Percentiles rank a stretch among this genome's conserved stretches.
Evolutionary conservation across 768 basidiomycete genomes (phyloP).

Genomic region (Royoungia palumana): DNA sequence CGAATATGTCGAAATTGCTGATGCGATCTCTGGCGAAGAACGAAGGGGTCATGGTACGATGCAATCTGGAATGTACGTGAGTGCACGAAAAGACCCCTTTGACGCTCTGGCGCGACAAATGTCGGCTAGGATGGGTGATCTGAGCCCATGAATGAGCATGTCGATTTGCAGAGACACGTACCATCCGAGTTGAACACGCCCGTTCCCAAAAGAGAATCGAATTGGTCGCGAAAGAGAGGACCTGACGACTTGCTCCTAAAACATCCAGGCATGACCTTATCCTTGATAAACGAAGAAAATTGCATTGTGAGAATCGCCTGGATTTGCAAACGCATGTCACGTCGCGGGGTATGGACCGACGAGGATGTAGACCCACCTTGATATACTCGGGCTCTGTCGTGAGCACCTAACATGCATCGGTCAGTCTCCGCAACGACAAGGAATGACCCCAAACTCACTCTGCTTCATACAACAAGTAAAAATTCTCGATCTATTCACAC

Average conservation of each 20-base stretch:
- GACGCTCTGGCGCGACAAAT: constrained; percentile 24
- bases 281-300: too few species aligned
- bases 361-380: constrained; percentile 27
- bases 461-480: constrained; percentile 26
- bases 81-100: too few species aligned
- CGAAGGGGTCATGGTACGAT: constrained; percentile 42
- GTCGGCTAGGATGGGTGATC: constrained; percentile 31
- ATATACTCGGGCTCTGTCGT: constrained; percentile 49
- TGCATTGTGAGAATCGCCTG: too few species aligned
- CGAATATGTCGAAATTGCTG: constrained; percentile 39
- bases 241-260: constrained; percentile 2
- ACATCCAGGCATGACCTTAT: neutral
- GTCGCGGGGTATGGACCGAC: neutral
- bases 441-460: constrained; percentile 11
- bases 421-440: neutral
- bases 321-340: neutral
- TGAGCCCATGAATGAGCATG: too few species aligned
- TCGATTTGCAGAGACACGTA: too few species aligned
- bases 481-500: constrained; percentile 16
- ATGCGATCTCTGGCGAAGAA: constrained; percentile 40
- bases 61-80: constrained; percentile 30
- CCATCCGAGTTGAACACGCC: too few species aligned
- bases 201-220: too few species aligned
- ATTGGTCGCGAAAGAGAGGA: constrained; percentile 21
- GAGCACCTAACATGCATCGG: constrained; percentile 31